Conservation (phyloP, 306 rosid species). For the Vigna reflexopilosa region DNA sequence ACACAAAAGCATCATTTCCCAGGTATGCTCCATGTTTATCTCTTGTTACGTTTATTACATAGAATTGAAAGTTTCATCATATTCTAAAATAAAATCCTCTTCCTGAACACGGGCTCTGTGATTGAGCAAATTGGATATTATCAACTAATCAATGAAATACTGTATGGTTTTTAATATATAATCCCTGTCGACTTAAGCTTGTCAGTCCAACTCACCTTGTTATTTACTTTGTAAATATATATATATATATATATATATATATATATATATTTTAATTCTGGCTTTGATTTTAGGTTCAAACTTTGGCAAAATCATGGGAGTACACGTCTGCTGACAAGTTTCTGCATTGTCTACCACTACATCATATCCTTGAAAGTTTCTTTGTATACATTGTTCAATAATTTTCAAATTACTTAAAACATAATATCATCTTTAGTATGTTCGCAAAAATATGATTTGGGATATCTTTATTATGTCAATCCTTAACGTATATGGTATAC, state of each 20-base stretch:
- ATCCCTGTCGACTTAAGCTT: constrained; percentile 1
- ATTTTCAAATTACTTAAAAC: constrained; percentile 30
- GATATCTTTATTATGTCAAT: constrained; percentile 42
- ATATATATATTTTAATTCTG: constrained; percentile 8
- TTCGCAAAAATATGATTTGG: constrained; percentile 32
- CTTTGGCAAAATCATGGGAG: constrained; percentile 86
- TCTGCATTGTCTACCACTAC: constrained; percentile 89
- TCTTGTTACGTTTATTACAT: constrained; percentile 27
- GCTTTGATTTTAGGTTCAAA: constrained; percentile 78
- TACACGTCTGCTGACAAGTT: constrained; percentile 79
- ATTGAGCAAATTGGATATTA: constrained; percentile 15
- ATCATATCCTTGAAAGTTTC: constrained; percentile 79
- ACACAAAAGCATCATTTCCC: constrained; percentile 78
- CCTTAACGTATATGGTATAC: constrained; percentile 70
- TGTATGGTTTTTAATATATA: constrained; percentile 27
- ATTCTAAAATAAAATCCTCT: constrained; percentile 27
- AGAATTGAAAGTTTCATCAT: constrained; percentile 25
- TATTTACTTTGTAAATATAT: constrained; percentile 24
- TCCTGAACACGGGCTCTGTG: constrained; percentile 15
- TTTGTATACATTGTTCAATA: constrained; percentile 26
- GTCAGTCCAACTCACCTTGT: constrained; percentile 11
- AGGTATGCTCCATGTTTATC: constrained; percentile 58
- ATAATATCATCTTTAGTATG: constrained; percentile 41
- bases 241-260: not conserved
- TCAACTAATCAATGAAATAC: constrained; percentile 1